phyloP scores from a whole-genome alignment of 352 stramenopile genomes.

The Pythium graminicola region DNA sequence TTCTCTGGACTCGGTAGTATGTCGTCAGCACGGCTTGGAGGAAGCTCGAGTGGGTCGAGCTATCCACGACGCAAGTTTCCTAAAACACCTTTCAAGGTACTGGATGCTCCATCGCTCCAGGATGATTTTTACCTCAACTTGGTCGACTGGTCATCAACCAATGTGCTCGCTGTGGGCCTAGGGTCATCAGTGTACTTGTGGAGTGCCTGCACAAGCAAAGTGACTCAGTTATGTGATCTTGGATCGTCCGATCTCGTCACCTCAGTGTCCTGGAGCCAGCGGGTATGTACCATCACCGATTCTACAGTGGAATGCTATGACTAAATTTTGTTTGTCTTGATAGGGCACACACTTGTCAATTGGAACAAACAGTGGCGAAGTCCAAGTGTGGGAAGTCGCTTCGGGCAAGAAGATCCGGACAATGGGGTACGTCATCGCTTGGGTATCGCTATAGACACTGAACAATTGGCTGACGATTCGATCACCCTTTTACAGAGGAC shows the following conservation, averaged over 20 bases:
- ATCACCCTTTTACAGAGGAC: slow-evolving; percentile 39
- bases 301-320: too few species aligned
- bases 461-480: too few species aligned
- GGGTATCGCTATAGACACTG: neutral
- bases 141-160: slow-evolving; percentile 94
- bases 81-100: slow-evolving; percentile 95
- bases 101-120: slow-evolving; percentile 94
- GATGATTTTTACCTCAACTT: slow-evolving; percentile 99
- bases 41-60: slow-evolving; percentile 17
- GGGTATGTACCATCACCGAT: slow-evolving; percentile 46
- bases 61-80: slow-evolving; percentile 72
- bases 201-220: slow-evolving; percentile 89
- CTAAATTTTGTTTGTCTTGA: neutral
- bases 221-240: slow-evolving; percentile 93
- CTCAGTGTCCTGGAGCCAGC: slow-evolving; percentile 92
- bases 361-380: slow-evolving; percentile 90
- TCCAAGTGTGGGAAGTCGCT: slow-evolving; percentile 94
- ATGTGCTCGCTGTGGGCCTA: slow-evolving; percentile 94
- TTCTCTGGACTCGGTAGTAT: slow-evolving; percentile 35
- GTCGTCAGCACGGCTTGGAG: slow-evolving; percentile 26
- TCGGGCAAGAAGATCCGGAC: slow-evolving; percentile 85
- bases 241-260: slow-evolving; percentile 78
- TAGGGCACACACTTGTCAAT: slow-evolving; percentile 90
- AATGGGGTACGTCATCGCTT: slow-evolving; percentile 55
- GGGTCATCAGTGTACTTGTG: slow-evolving; percentile 93